Percentiles rank a stretch among this genome's conserved stretches.
Conservation (phyloP, 2,329 filamentous ascomycete species). For the Colletotrichum plurivorum region DNA sequence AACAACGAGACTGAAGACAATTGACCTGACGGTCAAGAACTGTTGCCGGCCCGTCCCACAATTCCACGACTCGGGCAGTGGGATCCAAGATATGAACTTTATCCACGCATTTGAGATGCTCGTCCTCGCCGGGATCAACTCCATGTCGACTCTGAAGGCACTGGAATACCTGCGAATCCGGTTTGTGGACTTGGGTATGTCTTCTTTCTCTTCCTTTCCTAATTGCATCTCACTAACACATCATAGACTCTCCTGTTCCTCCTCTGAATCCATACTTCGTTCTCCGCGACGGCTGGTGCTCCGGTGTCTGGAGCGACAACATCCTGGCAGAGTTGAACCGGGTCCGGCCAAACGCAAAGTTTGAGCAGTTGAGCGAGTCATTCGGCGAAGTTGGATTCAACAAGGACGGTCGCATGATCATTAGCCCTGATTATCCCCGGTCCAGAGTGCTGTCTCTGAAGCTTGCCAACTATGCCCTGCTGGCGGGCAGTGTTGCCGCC, state of each 20-base stretch:
- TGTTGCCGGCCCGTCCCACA: conserved; percentile 72
- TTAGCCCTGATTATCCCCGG: conserved; percentile 68
- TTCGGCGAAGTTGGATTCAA: conserved; percentile 72
- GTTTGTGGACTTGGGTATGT: conserved; percentile 78
- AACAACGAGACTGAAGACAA: conserved; percentile 70
- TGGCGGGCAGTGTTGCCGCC: conserved; percentile 47
- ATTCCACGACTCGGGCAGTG: conserved; percentile 76
- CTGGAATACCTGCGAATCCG: conserved; percentile 78
- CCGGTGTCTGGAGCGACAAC: conserved; percentile 79
- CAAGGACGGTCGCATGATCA: conserved; percentile 72
- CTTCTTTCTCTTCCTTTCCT: neutral
- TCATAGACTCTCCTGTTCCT: conserved; percentile 76
- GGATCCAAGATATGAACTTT: conserved; percentile 80
- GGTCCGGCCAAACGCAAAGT: conserved; percentile 71
- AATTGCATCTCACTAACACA: conserved; percentile 43
- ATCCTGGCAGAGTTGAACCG: conserved; percentile 74
- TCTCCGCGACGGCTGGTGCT: conserved; percentile 71
- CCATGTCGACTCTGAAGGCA: conserved; percentile 70
- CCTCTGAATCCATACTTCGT: conserved; percentile 82
- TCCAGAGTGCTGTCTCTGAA: conserved; percentile 69
- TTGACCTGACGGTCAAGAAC: conserved; percentile 82
- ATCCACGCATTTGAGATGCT: conserved; percentile 80
- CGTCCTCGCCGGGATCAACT: conserved; percentile 73
- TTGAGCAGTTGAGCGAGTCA: conserved; percentile 74
- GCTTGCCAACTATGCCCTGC: conserved; percentile 69